A percentile compares a stretch with the other conserved stretches of the same genome.
phyloP scores from a whole-genome alignment of 306 rosid species.

The Trifolium pratense region DNA sequence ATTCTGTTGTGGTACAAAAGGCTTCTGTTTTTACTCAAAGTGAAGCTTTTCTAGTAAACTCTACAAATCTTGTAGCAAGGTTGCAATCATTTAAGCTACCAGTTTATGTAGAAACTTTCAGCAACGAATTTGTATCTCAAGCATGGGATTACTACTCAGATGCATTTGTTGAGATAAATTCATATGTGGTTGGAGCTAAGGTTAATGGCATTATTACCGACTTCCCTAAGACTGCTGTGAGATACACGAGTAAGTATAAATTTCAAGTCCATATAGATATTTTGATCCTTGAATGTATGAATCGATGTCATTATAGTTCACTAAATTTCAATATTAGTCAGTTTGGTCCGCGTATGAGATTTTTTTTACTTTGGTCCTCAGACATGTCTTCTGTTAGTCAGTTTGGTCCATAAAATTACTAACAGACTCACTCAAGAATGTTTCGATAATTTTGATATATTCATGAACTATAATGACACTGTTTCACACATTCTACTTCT shows the following conservation, averaged over 20 bases:
- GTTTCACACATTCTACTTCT: too few relatives aligned
- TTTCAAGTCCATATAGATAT: background rate
- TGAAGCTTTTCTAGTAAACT: conserved; percentile 45
- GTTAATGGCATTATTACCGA: conserved; percentile 76
- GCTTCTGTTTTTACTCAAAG: conserved; percentile 56
- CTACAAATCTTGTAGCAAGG: conserved; percentile 52
- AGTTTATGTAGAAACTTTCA: conserved; percentile 1
- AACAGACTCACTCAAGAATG: too few relatives aligned
- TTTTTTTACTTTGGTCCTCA: too few relatives aligned
- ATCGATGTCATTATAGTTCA: background rate
- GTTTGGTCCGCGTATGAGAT: background rate
- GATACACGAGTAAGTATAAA: conserved; percentile 35
- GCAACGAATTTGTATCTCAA: conserved; percentile 89
- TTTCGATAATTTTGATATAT: too few relatives aligned
- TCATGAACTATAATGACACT: too few relatives aligned
- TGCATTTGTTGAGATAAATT: conserved; percentile 75
- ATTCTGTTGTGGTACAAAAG: conserved; percentile 72
- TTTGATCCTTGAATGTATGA: background rate
- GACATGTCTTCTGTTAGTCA: too few relatives aligned
- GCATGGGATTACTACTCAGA: conserved; percentile 97
- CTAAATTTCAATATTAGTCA: background rate
- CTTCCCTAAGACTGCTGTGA: conserved; percentile 79
- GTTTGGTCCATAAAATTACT: too few relatives aligned
- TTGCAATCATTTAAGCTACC: conserved; percentile 52
- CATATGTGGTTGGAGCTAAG: conserved; percentile 52